These are phyloP conservation scores for Xerocomellus chrysenteron DNA, from an alignment of 768 basidiomycete genomes.

Conservation along the genomic window DNA sequence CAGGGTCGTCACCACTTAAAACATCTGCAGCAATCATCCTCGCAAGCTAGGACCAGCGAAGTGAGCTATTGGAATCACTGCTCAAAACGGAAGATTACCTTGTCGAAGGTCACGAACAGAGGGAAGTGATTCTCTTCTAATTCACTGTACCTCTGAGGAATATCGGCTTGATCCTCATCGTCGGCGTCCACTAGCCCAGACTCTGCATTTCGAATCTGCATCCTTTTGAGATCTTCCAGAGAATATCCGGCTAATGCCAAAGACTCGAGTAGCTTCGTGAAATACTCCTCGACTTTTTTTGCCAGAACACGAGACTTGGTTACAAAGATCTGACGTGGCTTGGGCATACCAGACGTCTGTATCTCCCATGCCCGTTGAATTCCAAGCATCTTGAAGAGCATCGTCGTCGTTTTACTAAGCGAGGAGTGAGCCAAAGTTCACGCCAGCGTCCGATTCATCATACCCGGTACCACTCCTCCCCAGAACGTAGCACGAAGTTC, in stretches of 20 bases:
- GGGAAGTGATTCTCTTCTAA: slow-evolving; percentile 65
- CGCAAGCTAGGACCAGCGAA: slow-evolving; percentile 14
- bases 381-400: slow-evolving; percentile 73
- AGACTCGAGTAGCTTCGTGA: slow-evolving; percentile 48
- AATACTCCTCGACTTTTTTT: slow-evolving; percentile 70
- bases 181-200: slow-evolving; percentile 34
- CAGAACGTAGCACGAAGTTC: slow-evolving; percentile 60
- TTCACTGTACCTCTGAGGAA: slow-evolving; percentile 52
- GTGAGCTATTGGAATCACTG: background rate
- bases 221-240: slow-evolving; percentile 38
- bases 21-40: slow-evolving; percentile 29
- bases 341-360: slow-evolving; percentile 31
- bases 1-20: background rate
- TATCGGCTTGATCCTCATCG: slow-evolving; percentile 25
- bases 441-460: background rate
- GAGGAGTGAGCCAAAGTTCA: background rate
- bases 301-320: slow-evolving; percentile 68
- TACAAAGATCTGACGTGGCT: slow-evolving; percentile 69
- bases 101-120: slow-evolving; percentile 65
- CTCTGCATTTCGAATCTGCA: slow-evolving; percentile 21
- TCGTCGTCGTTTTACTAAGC: slow-evolving; percentile 69
- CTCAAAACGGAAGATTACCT: slow-evolving; percentile 36
- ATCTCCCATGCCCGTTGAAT: slow-evolving; percentile 57
- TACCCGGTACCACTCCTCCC: slow-evolving; percentile 77
- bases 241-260: slow-evolving; percentile 37